Evolutionary conservation across 2,329 filamentous ascomycete genomes (phyloP).

Genomic region (Ophiostoma perfectum): DNA sequence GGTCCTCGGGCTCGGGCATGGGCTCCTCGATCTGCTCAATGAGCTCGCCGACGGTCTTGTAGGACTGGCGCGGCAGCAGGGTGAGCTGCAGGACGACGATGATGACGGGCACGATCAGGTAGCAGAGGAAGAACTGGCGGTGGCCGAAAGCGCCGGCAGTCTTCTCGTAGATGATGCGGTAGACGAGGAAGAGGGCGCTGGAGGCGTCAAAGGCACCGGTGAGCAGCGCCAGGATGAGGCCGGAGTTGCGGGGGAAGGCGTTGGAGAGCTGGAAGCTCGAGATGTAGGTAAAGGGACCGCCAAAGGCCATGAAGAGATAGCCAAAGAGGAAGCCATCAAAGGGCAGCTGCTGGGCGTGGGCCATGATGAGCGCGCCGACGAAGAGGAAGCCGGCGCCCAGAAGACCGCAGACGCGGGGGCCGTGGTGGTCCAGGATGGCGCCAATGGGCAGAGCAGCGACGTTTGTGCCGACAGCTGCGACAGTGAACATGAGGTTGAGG

Average conservation of each 20-base stretch:
- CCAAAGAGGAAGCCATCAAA: constrained; percentile 72
- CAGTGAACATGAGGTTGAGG: constrained; percentile 88
- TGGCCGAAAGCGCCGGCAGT: constrained; percentile 50
- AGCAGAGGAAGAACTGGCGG: constrained; percentile 64
- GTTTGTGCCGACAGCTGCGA: constrained; percentile 82
- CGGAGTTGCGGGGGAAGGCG: constrained; percentile 70
- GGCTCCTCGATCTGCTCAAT: constrained; percentile 63
- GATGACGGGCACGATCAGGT: constrained; percentile 63
- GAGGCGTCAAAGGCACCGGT: constrained; percentile 82
- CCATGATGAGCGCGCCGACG: constrained; percentile 66
- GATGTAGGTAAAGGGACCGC: constrained; percentile 77
- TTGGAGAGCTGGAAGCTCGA: constrained; percentile 81
- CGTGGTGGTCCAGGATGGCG: constrained; percentile 75
- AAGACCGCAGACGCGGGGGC: constrained; percentile 69
- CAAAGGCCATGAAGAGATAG: constrained; percentile 70
- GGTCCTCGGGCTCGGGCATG: constrained; percentile 40
- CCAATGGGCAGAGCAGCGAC: constrained; percentile 81
- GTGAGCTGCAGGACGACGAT: constrained; percentile 63
- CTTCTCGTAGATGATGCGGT: constrained; percentile 62
- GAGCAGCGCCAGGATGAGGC: constrained; percentile 71
- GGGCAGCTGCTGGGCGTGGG: constrained; percentile 56
- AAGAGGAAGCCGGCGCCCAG: constrained; percentile 64
- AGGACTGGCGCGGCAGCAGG: constrained; percentile 68
- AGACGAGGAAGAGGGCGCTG: constrained; percentile 69
- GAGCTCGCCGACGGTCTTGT: constrained; percentile 81